A percentile compares a stretch with the other conserved stretches of the same genome.
Conservation (phyloP, 306 rosid genomes). For the Abrus precatorius region DNA sequence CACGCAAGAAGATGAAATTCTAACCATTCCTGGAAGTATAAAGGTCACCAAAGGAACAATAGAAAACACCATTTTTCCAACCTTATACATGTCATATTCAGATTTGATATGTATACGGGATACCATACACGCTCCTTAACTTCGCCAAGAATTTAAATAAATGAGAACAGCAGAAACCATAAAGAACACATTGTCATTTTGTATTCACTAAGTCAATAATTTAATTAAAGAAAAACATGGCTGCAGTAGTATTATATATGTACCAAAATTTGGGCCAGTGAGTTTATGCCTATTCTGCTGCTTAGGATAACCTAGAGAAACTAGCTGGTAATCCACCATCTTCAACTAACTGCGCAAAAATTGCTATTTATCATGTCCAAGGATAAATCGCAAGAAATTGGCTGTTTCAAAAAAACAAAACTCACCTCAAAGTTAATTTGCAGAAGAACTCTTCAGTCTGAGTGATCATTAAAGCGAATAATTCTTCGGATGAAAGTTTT, state of each 20-base stretch:
- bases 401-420: slow-evolving; percentile 35
- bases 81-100: not conserved
- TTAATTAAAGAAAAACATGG: slow-evolving; percentile 22
- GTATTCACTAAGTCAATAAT: slow-evolving; percentile 11
- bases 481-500: slow-evolving; percentile 75
- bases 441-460: slow-evolving; percentile 61
- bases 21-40: not conserved
- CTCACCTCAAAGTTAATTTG: slow-evolving; percentile 41
- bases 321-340: not conserved
- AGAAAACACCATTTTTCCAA: not conserved
- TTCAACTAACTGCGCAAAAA: slow-evolving; percentile 35
- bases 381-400: slow-evolving; percentile 27
- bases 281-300: slow-evolving; percentile 13
- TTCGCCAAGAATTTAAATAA: not conserved
- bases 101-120: not conserved
- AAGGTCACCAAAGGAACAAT: not conserved
- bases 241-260: slow-evolving; percentile 7
- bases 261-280: slow-evolving; percentile 37
- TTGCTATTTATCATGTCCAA: slow-evolving; percentile 23
- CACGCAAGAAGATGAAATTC: not conserved
- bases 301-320: slow-evolving; percentile 1
- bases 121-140: not conserved
- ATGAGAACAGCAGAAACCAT: not conserved
- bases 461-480: slow-evolving; percentile 71
- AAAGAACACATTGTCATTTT: slow-evolving; percentile 23